Evolutionary conservation across 257 asterid species (phyloP), one percentile per base, ranked within the genome.

Genomic region (Forsythia suspensa): DNA sequence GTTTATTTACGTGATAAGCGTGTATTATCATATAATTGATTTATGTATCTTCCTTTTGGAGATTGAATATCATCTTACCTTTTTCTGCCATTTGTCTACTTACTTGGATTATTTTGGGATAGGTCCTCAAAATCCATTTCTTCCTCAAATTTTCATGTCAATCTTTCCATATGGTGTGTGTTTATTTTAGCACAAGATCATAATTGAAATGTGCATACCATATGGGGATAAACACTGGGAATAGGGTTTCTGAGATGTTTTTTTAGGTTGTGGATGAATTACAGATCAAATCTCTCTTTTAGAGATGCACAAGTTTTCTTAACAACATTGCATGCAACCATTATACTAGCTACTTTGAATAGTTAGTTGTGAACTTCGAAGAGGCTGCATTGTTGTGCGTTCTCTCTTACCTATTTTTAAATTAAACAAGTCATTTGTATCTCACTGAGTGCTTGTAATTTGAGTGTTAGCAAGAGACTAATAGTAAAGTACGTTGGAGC

Each of bases 401-500:
- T 10, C 29, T 55, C 29, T n/a, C 65, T 55, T 24, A 55, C 65
- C 16, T 6, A 3, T 55, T 55, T 24, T 13, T 48, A 12, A 5
- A 13, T 48, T 13, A n/a, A 48, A n/a, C 8, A 6, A 38, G 6
- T 37, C 57, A 44, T 24, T 48, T 78, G 43, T 21, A 34, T 51
- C 8, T 39, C 43, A 36, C 12, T 8, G 21, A 15, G 38, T 80
- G 70, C 83, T 85, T 89, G 89, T 73, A 83, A 87, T 72, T 87
- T 85, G 87, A 85, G 91, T 80, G 83, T 81, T 76, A 81, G 79
- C 0, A 86, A 85, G 80, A 85, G 84, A 83, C 40, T 85, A 66
- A 70, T 82, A 38, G 91, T 83, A 29, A 87, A 87, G 73, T 87
- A 87, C 81, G 91, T 82, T 40, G 91, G 91, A 63, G 89, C 91